Evolutionary conservation across 2,329 filamentous ascomycete genomes (phyloP), one percentile per base, ranked within the genome.

Genomic region (Cladosporium sp.): DNA sequence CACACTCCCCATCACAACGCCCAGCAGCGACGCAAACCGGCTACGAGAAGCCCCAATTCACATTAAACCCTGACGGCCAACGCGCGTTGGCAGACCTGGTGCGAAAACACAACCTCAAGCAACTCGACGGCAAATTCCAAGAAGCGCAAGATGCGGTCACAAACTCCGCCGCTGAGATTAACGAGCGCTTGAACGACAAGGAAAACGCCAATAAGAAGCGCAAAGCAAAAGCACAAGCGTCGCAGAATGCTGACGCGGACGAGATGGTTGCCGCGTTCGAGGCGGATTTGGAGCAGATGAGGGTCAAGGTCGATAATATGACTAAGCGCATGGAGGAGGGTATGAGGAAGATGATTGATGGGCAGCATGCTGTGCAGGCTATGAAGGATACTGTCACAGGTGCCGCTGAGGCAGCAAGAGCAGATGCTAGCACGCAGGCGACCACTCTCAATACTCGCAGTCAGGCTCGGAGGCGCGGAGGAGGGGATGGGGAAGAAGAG

Each of bases 271-370:
- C 32, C 7, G 8, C 3, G 13, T 65, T 68, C 32, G 69, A 71
- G 18, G 62, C 66, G 20, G 67, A 70, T 49, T 55, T 78, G 39
- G 63, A 66, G 8, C 62, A 69, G 25, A 57, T 72, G 48, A 53
- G 67, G 50, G 64, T 67, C 16, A 69, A 73, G 50, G 78, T 82
- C 2, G 68, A 75, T 13, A 63, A 66, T 3, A 67, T 79, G 57
- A 84, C 80, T 1, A 63, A 66, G 22, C 70, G 73, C 43, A 71
- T 85, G 60, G 83, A 86, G 56, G 70, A 75, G 59, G 72, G 69
- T 39, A 75, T 85, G 60, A 73, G 82, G 13, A 68, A 72, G 11
- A 64, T 80, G 42, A 77, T 86, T 52, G 83, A 86, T 64, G 71
- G 72, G 7, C 70, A 76, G 50, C 67, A 73, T 7, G 73, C 70